These are phyloP conservation scores for Senecio squalidus DNA, from an alignment of 140 eudicot genomes.

Conservation along the genomic window DNA sequence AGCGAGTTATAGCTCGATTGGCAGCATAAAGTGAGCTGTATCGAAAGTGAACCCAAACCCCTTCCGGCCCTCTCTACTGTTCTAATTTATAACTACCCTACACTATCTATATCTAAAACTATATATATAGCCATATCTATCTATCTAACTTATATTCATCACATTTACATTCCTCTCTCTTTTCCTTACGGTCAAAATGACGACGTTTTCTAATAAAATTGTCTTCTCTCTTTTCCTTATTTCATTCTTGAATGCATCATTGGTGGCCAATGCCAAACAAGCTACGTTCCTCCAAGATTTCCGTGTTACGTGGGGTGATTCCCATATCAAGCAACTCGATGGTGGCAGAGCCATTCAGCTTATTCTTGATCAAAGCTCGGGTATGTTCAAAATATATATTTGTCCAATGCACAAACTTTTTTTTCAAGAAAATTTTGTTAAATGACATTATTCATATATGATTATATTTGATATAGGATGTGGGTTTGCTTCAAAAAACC, in stretches of 20 bases:
- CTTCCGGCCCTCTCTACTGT: background rate
- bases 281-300: conserved; percentile 16
- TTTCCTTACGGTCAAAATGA: background rate
- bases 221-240: conserved; percentile 11
- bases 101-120: background rate
- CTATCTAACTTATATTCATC: background rate
- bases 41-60: conserved; percentile 25
- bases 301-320: conserved; percentile 15
- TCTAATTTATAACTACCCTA: background rate
- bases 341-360: conserved; percentile 22
- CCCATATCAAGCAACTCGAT: conserved; percentile 24
- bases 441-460: background rate
- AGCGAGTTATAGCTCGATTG: conserved; percentile 22
- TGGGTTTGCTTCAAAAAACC: conserved; percentile 58
- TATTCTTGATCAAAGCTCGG: conserved; percentile 17
- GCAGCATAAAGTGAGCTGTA: conserved; percentile 48
- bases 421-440: background rate
- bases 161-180: background rate
- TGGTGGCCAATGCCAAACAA: conserved; percentile 8
- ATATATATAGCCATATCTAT: background rate
- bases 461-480: conserved; percentile 34
- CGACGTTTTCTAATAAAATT: background rate
- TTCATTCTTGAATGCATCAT: background rate
- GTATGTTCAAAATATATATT: background rate
- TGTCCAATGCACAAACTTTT: background rate